phyloP scores from a whole-genome alignment of 331 rosid species.

The Quercus phellos region DNA sequence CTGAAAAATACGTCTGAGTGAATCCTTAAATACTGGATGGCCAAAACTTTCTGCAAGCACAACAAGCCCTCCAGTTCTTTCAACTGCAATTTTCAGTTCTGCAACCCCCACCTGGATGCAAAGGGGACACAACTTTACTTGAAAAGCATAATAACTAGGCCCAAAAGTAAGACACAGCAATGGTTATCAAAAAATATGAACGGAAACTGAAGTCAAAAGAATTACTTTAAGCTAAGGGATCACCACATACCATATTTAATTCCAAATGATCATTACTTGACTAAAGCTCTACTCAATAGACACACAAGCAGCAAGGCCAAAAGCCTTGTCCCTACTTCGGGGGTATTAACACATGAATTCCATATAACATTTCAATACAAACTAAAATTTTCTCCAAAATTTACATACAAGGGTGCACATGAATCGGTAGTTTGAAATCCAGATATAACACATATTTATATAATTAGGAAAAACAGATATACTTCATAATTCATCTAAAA shows the following conservation, averaged over 20 bases:
- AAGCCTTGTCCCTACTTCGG: neutral
- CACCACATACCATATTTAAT: neutral
- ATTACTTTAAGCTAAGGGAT: neutral
- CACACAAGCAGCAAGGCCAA: neutral
- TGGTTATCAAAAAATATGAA: neutral
- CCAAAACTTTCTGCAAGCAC: conserved; percentile 99
- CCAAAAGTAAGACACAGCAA: neutral
- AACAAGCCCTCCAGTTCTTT: conserved; percentile 92
- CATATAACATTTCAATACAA: neutral
- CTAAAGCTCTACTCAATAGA: neutral
- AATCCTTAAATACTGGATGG: conserved; percentile 82
- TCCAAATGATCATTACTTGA: neutral
- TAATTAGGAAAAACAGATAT: neutral
- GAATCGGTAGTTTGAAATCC: neutral
- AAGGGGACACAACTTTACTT: conserved; percentile 16
- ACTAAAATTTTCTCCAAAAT: neutral
- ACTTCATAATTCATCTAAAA: neutral
- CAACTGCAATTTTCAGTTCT: conserved; percentile 91
- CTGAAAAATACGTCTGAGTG: conserved; percentile 74
- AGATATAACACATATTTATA: neutral
- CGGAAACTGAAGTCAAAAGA: neutral
- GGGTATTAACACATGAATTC: neutral
- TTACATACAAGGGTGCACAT: neutral
- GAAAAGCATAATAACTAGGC: conserved; percentile 5
- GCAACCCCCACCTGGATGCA: conserved; percentile 85